Percentiles rank a stretch among this genome's conserved stretches.
These are phyloP conservation scores for Paraleonurus japonicus DNA, from an alignment of 257 asterid genomes.

Conservation along the genomic window DNA sequence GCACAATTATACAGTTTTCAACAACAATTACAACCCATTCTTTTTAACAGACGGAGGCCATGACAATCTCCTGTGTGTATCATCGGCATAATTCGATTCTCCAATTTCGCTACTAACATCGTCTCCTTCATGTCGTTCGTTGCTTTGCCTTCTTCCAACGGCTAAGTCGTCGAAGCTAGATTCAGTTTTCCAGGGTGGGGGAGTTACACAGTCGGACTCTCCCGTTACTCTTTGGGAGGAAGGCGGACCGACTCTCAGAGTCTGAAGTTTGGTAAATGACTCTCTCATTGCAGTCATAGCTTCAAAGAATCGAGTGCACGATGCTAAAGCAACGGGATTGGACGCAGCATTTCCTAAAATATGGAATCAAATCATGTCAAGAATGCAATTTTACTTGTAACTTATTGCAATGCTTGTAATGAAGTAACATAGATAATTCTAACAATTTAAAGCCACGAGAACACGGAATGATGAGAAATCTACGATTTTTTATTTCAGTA, in stretches of 20 bases:
- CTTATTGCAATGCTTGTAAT: neutral
- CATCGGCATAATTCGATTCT: slow-evolving; percentile 42
- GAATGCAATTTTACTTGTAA: neutral
- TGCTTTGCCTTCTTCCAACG: slow-evolving; percentile 41
- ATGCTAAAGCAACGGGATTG: slow-evolving; percentile 98
- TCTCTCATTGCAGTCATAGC: slow-evolving; percentile 98
- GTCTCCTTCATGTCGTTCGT: slow-evolving; percentile 39
- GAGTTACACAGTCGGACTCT: slow-evolving; percentile 71
- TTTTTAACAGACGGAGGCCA: slow-evolving; percentile 67
- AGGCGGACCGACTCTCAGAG: slow-evolving; percentile 67
- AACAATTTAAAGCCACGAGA: neutral
- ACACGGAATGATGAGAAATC: neutral
- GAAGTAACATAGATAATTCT: neutral
- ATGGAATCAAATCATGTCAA: slow-evolving; percentile 13
- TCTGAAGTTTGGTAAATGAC: slow-evolving; percentile 79
- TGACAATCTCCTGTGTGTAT: slow-evolving; percentile 55
- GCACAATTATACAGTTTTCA: slow-evolving; percentile 6
- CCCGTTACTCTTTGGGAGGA: slow-evolving; percentile 47
- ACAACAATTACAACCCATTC: slow-evolving; percentile 25
- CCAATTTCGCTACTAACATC: slow-evolving; percentile 32
- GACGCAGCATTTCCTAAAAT: slow-evolving; percentile 89
- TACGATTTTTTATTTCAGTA: neutral
- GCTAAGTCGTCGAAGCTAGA: slow-evolving; percentile 65
- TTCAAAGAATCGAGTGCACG: slow-evolving; percentile 94
- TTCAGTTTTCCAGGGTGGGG: slow-evolving; percentile 73